Evolutionary conservation across 306 rosid species (phyloP), one percentile per base, ranked within the genome.

Genomic region (Sicyos baderoa): DNA sequence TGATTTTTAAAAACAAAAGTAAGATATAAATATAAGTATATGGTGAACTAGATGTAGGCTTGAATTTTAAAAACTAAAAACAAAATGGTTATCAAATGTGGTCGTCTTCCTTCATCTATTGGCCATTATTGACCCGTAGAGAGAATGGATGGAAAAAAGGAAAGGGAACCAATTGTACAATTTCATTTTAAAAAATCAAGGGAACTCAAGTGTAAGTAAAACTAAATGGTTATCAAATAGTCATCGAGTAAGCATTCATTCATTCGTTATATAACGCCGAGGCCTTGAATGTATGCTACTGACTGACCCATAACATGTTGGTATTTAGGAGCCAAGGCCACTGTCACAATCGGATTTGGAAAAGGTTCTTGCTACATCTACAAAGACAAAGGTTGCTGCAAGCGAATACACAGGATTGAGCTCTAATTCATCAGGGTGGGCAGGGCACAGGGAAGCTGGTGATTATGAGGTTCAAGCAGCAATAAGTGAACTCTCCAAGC

Each of bases 331-430:
- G 19, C 89, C 94, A 21, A 84, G 97, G 80, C 84, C 80, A 17
- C 72, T 93, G 78, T 71, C 79, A 0, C 89, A 90, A 76, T 47
- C 68, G 61, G 99, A 93, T 76, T 81, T 93, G 79, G 96, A 84
- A 82, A 82, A 76, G 67, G 97, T 81, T 50, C 64, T 93, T 65
- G 71, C 76, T 67, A 82, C 97, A 13, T 83, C 97, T 17, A 80
- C 53, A 76, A 91, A 90, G 74, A 93, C 99, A 48, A 84, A 80
- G 74, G 84, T 81, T 76, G 99, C 96, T 70, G 99, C 99, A 22
- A 68, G 76, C 66, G 97, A 90, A 78, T 93, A 88, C 69, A 19
- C 76, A 2, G 95, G 90, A 71, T 79, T 90, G 68, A 68, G 37
- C 74, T 35, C 63, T 17, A 84, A 79, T 56, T 79, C 83, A 32